Evolutionary conservation across 2,329 filamentous ascomycete genomes (phyloP).

Genomic region (Microdochium nivale): DNA sequence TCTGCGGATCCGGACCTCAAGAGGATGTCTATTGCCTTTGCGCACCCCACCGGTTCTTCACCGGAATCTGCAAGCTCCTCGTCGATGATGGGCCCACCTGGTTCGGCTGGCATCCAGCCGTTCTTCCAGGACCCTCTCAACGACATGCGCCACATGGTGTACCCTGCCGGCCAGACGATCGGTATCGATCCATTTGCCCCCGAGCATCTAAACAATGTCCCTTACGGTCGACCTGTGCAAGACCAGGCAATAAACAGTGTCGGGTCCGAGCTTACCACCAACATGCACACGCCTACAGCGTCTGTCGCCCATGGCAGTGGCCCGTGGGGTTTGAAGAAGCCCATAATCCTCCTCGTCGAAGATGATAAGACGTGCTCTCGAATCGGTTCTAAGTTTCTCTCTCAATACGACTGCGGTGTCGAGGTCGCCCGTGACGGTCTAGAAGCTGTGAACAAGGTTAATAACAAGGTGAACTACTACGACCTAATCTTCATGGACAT

Average conservation of each 20-base stretch:
- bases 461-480: slow-evolving; percentile 39
- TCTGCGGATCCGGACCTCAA: slow-evolving; percentile 47
- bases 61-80: slow-evolving; percentile 41
- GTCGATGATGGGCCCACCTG: slow-evolving; percentile 48
- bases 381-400: slow-evolving; percentile 60
- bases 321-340: slow-evolving; percentile 53
- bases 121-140: slow-evolving; percentile 45
- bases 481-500: slow-evolving; percentile 83
- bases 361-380: slow-evolving; percentile 62
- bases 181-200: slow-evolving; percentile 93
- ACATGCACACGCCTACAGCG: slow-evolving; percentile 15
- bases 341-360: slow-evolving; percentile 84
- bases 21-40: slow-evolving; percentile 39
- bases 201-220: slow-evolving; percentile 90
- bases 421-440: slow-evolving; percentile 73
- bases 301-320: slow-evolving; percentile 27
- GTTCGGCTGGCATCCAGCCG: slow-evolving; percentile 25
- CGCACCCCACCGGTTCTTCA: slow-evolving; percentile 41
- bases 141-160: slow-evolving; percentile 63
- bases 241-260: slow-evolving; percentile 27
- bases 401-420: slow-evolving; percentile 57
- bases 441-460: slow-evolving; percentile 83
- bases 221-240: slow-evolving; percentile 67
- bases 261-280: background rate
- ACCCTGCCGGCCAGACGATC: slow-evolving; percentile 82